Evolutionary conservation across 345 rosid species (phyloP).

Genomic region (Brassica juncea): DNA sequence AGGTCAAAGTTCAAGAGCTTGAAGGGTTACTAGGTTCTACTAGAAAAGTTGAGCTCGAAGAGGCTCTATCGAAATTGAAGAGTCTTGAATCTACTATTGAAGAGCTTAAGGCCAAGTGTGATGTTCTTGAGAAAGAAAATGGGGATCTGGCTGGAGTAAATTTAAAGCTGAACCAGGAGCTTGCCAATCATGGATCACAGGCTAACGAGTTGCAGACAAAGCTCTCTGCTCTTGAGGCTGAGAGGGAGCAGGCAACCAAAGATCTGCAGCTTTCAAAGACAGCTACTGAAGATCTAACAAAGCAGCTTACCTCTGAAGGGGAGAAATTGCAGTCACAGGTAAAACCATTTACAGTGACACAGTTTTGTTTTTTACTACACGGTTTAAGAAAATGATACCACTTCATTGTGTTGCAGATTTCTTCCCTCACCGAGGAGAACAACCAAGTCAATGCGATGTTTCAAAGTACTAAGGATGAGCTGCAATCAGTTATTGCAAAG

Average conservation of each 20-base stretch:
- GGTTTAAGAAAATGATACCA: constrained; percentile 13
- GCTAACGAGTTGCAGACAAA: background rate
- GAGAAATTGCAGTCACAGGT: constrained; percentile 80
- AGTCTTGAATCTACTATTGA: constrained; percentile 61
- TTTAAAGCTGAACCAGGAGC: background rate
- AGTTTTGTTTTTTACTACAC: constrained; percentile 1
- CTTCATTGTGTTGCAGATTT: constrained; percentile 53
- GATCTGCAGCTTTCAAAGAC: constrained; percentile 51
- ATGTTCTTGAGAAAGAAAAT: constrained; percentile 65
- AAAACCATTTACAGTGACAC: constrained; percentile 17
- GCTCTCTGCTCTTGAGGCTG: background rate
- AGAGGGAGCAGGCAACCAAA: background rate
- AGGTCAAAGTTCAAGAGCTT: constrained; percentile 69
- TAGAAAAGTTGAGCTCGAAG: constrained; percentile 65
- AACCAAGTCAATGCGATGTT: constrained; percentile 59
- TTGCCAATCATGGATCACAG: background rate
- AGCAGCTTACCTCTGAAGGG: constrained; percentile 66
- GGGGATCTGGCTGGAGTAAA: constrained; percentile 66
- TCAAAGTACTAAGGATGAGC: constrained; percentile 71
- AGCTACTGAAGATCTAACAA: constrained; percentile 59
- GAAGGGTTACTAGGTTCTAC: constrained; percentile 60
- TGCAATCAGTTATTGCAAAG: constrained; percentile 59
- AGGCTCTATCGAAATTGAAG: constrained; percentile 55
- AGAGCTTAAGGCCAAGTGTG: constrained; percentile 61
- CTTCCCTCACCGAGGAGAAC: constrained; percentile 71